Base-by-base conservation (phyloP, 495 filamentous ascomycete species). In the Wilcoxina mikolae region DNA sequence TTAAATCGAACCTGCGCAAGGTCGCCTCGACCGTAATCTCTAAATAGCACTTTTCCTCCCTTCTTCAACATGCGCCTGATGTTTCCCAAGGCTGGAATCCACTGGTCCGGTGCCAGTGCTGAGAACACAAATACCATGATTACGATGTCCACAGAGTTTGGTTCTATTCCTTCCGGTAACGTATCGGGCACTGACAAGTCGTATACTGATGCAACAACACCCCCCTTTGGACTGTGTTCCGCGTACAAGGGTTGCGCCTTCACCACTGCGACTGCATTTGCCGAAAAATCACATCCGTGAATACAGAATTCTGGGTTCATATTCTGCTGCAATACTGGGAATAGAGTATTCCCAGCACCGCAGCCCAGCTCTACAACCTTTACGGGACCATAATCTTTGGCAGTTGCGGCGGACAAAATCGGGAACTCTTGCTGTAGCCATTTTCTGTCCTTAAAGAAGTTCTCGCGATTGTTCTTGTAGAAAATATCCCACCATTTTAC, bases 371-470 rank as follows among this genome's bases (percentile, higher is more conserved):
- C 93, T 49, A 96, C 73, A 31, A 96, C 71, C 15, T 76, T 76
- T 51, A 75, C 68, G 3, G 71, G 73, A 1, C 81, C 82, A 0
- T 78, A 76, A 26, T 74, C 76, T 52, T 76, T 72, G 50, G 73
- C 71, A 3, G 83, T 85, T 27, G 90, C 73, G 28, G 81, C 73
- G 0, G 73, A 76, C 12, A 98, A 72, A 2, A 95, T 71, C 0
- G 91, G 91, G 56, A 96, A 98, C 68, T 98, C 91, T 67, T 95
- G 88, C 39, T 78, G 79, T 31, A 98, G 70, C 91, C 91, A 98
- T 67, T 95, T 95, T 46, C 91, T 81, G 61, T 98, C 82, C 70
- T 98, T 96, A 81, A 98, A 98, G 72, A 98, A 98, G 66, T 95
- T 95, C 51, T 78, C 75, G 4, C 81, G 84, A 70, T 98, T 95